Base-by-base conservation (phyloP, 257 asterid genomes). In the Solanum peruvianum region DNA sequence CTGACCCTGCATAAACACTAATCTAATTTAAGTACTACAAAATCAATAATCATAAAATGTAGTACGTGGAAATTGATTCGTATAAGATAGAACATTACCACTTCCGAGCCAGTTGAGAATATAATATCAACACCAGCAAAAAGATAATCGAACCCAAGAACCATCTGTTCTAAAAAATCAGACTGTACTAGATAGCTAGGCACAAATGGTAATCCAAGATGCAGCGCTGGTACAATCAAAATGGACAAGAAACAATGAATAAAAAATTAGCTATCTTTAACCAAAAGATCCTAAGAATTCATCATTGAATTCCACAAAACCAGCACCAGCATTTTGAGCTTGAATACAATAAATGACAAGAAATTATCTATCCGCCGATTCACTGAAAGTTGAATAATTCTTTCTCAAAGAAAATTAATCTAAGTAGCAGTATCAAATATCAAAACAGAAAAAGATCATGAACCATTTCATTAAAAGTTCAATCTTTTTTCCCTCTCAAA, bases 121-220 rank as follows among this genome's bases (percentile, higher is more conserved):
- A 97, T 95, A 88, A 96, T 94, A 72, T 98, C 99, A 39, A 98
- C 95, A 72, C 98, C 99, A 84, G 99, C 99, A 87, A 98, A 97
- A 83, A 99, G 99, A 86, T 96, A 95, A 86, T 96, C 93, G 31
- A 93, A 98, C 49, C 99, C 98, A 69, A 27, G 95, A 86, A 78
- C 83, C 98, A 96, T 95, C 81, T 92, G 95, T 7, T 93, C 89
- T 11, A 91, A 84, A 0, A 98, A 92, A 70, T 94, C 94, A 18
- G 88, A 88, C 89, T 89, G 97, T 73, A 96, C 95, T 9, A 97
- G 93, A 87, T 96, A 96, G 88, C 95, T 97, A 67, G 98, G 99
- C 85, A 96, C 98, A 84, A 94, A 94, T 9, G 99, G 99, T 87
- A 97, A 84, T 49, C 98, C 98, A 18, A 97, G 98, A 39, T 88